Percentiles rank a stretch among this genome's conserved stretches.
Conservation (phyloP, 129 eudicot genomes). For the Escallonia rubra region DNA sequence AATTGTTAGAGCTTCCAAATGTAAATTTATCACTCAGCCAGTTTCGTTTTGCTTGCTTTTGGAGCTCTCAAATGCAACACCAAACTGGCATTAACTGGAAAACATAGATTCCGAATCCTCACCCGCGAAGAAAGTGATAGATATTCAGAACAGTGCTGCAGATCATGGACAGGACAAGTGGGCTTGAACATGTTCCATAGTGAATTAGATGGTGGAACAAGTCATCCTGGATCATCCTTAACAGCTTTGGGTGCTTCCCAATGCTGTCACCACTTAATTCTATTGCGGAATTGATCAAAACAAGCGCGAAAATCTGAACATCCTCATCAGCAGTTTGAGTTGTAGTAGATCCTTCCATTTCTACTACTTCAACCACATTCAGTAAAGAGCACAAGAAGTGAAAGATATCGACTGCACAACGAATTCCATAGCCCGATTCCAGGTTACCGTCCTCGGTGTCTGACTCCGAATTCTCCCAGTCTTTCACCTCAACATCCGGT, state of each 20-base stretch:
- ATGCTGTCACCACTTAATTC: conserved; percentile 47
- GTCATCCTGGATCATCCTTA: conserved; percentile 49
- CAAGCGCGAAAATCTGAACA: conserved; percentile 69
- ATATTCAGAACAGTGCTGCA: conserved; percentile 37
- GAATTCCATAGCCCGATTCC: conserved; percentile 55
- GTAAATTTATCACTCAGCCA: not conserved
- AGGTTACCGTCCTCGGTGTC: conserved; percentile 50
- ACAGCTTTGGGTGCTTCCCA: conserved; percentile 43
- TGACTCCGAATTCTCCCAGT: conserved; percentile 67
- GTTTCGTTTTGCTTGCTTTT: no score
- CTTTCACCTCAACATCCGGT: conserved; percentile 59
- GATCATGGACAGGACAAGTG: conserved; percentile 46
- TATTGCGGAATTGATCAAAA: conserved; percentile 54
- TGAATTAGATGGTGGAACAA: conserved; percentile 48
- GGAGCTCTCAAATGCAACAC: no score
- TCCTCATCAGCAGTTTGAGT: conserved; percentile 60
- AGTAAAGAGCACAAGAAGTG: conserved; percentile 79
- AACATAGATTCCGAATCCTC: not conserved
- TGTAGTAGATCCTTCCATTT: conserved; percentile 39
- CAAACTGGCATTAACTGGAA: no score
- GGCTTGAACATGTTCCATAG: conserved; percentile 34
- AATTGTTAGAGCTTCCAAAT: not conserved
- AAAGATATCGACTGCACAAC: conserved; percentile 75
- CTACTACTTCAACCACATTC: conserved; percentile 63
- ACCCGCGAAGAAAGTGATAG: conserved; percentile 49